phyloP scores from a whole-genome alignment of 164 flowering plant species.

The Macadamia integrifolia region DNA sequence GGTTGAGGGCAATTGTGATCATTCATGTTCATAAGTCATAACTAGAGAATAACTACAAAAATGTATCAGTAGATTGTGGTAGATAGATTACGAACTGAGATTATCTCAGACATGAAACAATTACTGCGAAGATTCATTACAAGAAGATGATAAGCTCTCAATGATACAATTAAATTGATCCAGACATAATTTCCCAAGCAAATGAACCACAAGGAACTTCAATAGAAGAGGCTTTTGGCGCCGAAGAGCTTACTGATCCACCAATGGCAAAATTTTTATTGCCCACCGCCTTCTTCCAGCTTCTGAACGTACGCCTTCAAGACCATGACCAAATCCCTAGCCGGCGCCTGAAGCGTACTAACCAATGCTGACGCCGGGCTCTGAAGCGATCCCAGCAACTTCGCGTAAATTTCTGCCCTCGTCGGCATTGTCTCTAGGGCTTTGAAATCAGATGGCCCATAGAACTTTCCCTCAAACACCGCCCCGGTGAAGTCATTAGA shows the following conservation, averaged over 20 bases:
- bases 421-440: conserved; percentile 80
- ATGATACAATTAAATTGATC: too few relatives aligned
- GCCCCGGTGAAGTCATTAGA: conserved; percentile 84
- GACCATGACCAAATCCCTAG: conserved; percentile 72
- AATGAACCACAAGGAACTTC: not conserved
- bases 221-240: too few relatives aligned
- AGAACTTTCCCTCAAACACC: conserved; percentile 87
- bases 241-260: conserved; percentile 5
- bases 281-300: conserved; percentile 62
- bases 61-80: too few relatives aligned
- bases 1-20: too few relatives aligned
- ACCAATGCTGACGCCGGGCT: conserved; percentile 69
- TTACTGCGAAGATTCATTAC: too few relatives aligned
- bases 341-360: conserved; percentile 81
- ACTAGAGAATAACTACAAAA: too few relatives aligned
- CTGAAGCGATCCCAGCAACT: conserved; percentile 71
- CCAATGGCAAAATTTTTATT: conserved; percentile 8
- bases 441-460: conserved; percentile 67
- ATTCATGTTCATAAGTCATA: too few relatives aligned
- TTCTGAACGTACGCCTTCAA: conserved; percentile 87
- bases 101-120: too few relatives aligned
- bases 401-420: conserved; percentile 73
- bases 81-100: too few relatives aligned
- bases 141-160: too few relatives aligned
- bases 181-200: not conserved